Base-by-base conservation (phyloP, 1,139 yeast species). In the Hanseniaspora sp. region DNA sequence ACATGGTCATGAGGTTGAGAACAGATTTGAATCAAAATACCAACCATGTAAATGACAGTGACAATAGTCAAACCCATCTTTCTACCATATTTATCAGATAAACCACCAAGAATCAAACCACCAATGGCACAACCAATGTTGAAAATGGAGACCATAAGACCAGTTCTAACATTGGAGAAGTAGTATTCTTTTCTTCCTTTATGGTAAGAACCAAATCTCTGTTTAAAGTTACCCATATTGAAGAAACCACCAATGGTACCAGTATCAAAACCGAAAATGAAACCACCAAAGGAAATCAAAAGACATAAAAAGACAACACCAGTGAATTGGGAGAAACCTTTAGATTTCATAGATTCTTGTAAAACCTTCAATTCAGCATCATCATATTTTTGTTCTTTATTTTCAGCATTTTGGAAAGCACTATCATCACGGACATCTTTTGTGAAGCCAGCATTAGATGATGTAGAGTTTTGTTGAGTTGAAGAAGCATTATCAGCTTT, bases 181-280 rank as follows among this genome's bases (percentile, higher is more conserved):
- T 73, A 72, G 49, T 61, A 60, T 8, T 59, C 63, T 53, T 77
- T 75, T 6, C 64, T 61, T 11, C 59, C 44, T 31, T 46, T 41
- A 44, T 42, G 57, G 54, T 53, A 46, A 7, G 56, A 48, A 58
- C 80, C 80, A 60, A 82, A 84, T 59, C 78, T 72, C 41, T 67
- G 63, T 54, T 69, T 71, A 65, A 82, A 87, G 61, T 79, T 80
- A 5, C 77, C 69, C 86, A 83, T 82, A 62, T 80, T 81, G 64
- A 83, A 76, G 62, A 84, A 81, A 63, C 95, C 95, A 40, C 84
- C 78, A 64, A 83, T 82, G 60, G 87, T 81, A 70, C 90, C 88
- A 34, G 88, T 82, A 70, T 82, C 88, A 77, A 82, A 82, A 59
- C 88, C 88, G 65, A 76, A 83, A 58, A 82, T 78, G 62, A 80